Conservation (phyloP, 2,329 filamentous ascomycete species). For the Pyricularia pennisetigena region DNA sequence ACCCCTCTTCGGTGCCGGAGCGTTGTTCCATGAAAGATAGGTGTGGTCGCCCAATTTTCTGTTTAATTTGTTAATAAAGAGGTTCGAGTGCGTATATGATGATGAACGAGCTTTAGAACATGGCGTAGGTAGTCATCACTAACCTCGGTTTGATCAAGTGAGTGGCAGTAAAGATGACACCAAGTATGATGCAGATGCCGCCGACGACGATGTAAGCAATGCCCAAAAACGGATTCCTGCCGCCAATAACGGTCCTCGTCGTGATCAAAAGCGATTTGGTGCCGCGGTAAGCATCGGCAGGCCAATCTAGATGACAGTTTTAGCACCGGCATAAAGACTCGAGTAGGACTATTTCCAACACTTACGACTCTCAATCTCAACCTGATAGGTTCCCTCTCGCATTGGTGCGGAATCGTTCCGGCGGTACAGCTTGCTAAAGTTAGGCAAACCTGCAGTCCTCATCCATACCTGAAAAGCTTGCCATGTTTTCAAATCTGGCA, state of each 20-base stretch:
- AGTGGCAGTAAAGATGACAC: conserved; percentile 77
- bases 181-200: conserved; percentile 83
- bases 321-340: conserved; percentile 5
- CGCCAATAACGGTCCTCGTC: conserved; percentile 86
- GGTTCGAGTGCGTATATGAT: conserved; percentile 6
- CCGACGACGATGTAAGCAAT: conserved; percentile 95
- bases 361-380: conserved; percentile 74
- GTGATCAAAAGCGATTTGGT: conserved; percentile 86
- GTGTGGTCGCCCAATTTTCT: conserved; percentile 98
- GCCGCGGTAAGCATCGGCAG: conserved; percentile 67
- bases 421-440: conserved; percentile 87
- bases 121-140: conserved; percentile 17
- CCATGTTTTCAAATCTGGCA: conserved; percentile 60
- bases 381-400: conserved; percentile 60
- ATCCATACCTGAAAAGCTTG: conserved; percentile 98
- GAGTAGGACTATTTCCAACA: conserved; percentile 11
- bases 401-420: conserved; percentile 67
- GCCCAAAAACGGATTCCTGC: conserved; percentile 88
- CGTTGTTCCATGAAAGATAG: conserved; percentile 88
- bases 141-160: conserved; percentile 87
- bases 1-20: conserved; percentile 31
- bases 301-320: conserved; percentile 54
- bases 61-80: conserved; percentile 8
- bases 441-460: conserved; percentile 87
- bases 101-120: neutral